These are phyloP conservation scores for Meira miltonrushii DNA, from an alignment of 1,284 basidiomycete species.

Conservation along the genomic window DNA sequence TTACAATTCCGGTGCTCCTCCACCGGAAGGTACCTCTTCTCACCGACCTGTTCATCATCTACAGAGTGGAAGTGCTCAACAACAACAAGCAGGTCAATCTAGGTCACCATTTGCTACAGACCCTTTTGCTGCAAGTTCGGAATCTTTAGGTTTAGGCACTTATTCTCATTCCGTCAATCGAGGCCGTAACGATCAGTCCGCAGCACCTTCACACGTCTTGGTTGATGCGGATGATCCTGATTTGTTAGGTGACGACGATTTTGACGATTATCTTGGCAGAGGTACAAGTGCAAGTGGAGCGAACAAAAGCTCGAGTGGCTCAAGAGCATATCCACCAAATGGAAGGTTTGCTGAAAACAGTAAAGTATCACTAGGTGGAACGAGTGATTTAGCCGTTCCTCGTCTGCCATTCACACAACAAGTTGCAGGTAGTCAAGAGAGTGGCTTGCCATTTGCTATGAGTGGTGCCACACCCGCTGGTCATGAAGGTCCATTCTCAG, in stretches of 20 bases:
- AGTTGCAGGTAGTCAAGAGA: slow-evolving; percentile 25
- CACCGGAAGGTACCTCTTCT: slow-evolving; percentile 20
- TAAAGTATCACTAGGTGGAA: not conserved
- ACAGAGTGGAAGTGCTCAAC: slow-evolving; percentile 14
- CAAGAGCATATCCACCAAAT: too few relatives aligned
- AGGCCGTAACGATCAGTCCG: not conserved
- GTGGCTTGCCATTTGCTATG: slow-evolving; percentile 31
- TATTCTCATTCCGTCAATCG: slow-evolving; percentile 3
- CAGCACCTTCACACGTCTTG: slow-evolving; percentile 32
- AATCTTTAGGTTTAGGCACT: slow-evolving; percentile 21
- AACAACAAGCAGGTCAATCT: not conserved
- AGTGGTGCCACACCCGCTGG: slow-evolving; percentile 30
- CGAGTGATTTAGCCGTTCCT: slow-evolving; percentile 17
- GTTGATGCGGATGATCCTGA: slow-evolving; percentile 43
- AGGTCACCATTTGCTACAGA: slow-evolving; percentile 2
- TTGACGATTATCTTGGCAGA: slow-evolving; percentile 18
- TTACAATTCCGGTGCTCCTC: slow-evolving; percentile 14
- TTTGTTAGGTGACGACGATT: slow-evolving; percentile 39
- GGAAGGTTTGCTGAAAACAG: not conserved
- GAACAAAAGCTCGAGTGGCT: too few relatives aligned
- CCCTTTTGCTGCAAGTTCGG: slow-evolving; percentile 12
- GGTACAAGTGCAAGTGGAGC: too few relatives aligned
- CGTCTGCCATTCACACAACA: slow-evolving; percentile 21
- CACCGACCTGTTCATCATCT: slow-evolving; percentile 22
- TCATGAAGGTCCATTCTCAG: slow-evolving; percentile 29